Evolutionary conservation across 2,329 filamentous ascomycete genomes (phyloP), one percentile per base, ranked within the genome.

Genomic region (Coniochaeta sp.): DNA sequence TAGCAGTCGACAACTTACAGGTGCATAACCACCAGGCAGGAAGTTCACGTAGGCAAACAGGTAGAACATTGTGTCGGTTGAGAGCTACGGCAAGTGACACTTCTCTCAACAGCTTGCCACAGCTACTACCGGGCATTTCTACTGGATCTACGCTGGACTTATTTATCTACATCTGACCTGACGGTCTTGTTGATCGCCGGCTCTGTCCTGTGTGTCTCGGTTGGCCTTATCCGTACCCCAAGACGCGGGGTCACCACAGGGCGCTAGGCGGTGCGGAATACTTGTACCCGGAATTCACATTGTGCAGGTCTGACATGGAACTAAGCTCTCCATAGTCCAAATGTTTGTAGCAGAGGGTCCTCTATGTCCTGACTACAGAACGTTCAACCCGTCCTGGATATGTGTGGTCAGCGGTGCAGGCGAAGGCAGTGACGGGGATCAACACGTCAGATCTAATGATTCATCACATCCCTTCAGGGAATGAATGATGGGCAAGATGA

Each of bases 21-120:
- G 67, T 32, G 68, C 64, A 58, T 76, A 76, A 28, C 62, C 60
- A 30, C 68, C 70, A 9, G 71, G 71, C 1, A 71, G 59, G 58
- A 73, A 73, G 56, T 73, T 71, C 61, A 70, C 71, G 61, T 72
- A 71, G 55, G 64, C 63, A 58, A 65, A 63, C n/a, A 64, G 58
- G 59, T 65, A 64, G 52, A 65, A 50, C 54, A 55, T 55, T 34
- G 34, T 38, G 54, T n/a, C 47, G 3, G 47, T 52, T 24, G 22
- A 47, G 42, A 36, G 47, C 26, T 52, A 28, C 12, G 47, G 17
- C 47, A 28, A 28, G 9, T 52, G 4, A n/a, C 24, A 26, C 47
- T 17, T 8, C 2, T 30, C 24, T 9, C 14, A n/a, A 30, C 17
- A 17, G 10, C 24, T 16, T 52, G 14, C 17, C 24, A 14, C 47